phyloP scores from a whole-genome alignment of 345 rosid species.

The Tarenaya hassleriana region DNA sequence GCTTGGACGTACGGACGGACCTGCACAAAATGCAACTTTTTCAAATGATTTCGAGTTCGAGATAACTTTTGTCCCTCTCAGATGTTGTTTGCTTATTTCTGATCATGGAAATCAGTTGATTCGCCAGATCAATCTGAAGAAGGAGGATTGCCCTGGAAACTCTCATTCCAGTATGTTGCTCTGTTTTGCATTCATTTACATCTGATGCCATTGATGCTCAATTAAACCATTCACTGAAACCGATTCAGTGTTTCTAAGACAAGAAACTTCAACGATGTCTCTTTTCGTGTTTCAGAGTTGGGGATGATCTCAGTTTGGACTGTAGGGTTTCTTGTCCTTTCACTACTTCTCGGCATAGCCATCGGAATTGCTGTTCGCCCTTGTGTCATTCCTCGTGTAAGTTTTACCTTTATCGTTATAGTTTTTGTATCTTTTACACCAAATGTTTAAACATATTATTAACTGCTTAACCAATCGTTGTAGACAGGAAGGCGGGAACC shows the following conservation, averaged over 20 bases:
- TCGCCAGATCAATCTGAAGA: slow-evolving; percentile 57
- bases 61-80: slow-evolving; percentile 39
- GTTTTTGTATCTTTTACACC: slow-evolving; percentile 4
- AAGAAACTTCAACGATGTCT: slow-evolving; percentile 4
- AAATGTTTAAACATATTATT: too few relatives aligned
- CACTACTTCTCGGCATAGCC: slow-evolving; percentile 27
- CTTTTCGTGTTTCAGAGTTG: slow-evolving; percentile 22
- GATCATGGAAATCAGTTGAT: slow-evolving; percentile 53
- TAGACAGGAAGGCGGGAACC: slow-evolving; percentile 60
- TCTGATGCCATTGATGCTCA: neutral
- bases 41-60: slow-evolving; percentile 58
- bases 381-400: slow-evolving; percentile 39
- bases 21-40: slow-evolving; percentile 66
- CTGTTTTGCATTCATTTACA: neutral
- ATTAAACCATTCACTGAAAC: too few relatives aligned
- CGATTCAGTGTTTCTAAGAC: too few relatives aligned
- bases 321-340: slow-evolving; percentile 22
- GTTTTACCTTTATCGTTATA: slow-evolving; percentile 10
- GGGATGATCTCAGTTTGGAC: slow-evolving; percentile 29
- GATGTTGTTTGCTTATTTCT: slow-evolving; percentile 53
- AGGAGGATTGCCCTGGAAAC: slow-evolving; percentile 47
- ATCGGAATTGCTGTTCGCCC: slow-evolving; percentile 27
- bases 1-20: slow-evolving; percentile 48
- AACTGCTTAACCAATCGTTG: slow-evolving; percentile 35
- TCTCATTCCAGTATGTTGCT: slow-evolving; percentile 42